Evolutionary conservation across 2,329 filamentous ascomycete genomes (phyloP).

Genomic region (Phyllosticta citrichinensis): DNA sequence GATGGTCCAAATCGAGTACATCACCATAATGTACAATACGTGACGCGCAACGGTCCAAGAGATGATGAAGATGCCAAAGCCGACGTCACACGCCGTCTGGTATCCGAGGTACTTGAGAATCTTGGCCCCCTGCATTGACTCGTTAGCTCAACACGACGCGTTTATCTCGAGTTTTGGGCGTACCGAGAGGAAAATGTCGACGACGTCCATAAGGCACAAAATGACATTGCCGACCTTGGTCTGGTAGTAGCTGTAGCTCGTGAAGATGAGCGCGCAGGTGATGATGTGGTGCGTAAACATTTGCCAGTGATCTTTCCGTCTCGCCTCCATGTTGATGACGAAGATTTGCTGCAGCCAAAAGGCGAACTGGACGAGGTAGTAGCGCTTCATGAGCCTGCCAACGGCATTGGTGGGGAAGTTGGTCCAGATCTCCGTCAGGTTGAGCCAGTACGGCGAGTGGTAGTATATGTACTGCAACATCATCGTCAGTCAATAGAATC

Average conservation of each 20-base stretch:
- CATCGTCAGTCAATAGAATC: neutral
- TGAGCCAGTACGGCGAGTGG: slow-evolving; percentile 67
- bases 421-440: slow-evolving; percentile 70
- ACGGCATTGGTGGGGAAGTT: slow-evolving; percentile 75
- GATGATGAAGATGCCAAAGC: slow-evolving; percentile 77
- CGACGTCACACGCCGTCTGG: slow-evolving; percentile 64
- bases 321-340: slow-evolving; percentile 88
- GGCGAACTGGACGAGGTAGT: slow-evolving; percentile 79
- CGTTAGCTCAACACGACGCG: neutral
- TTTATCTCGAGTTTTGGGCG: slow-evolving; percentile 22
- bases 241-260: slow-evolving; percentile 78
- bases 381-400: slow-evolving; percentile 67
- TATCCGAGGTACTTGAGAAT: slow-evolving; percentile 83
- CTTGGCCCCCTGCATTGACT: slow-evolving; percentile 51
- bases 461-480: slow-evolving; percentile 63
- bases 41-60: slow-evolving; percentile 80
- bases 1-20: slow-evolving; percentile 70
- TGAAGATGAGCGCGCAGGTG: slow-evolving; percentile 69
- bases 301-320: slow-evolving; percentile 88
- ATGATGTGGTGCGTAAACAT: slow-evolving; percentile 95
- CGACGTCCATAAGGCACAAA: slow-evolving; percentile 84
- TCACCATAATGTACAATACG: slow-evolving; percentile 65
- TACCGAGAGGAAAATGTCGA: slow-evolving; percentile 81
- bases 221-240: slow-evolving; percentile 84
- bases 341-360: slow-evolving; percentile 94